Conservation (phyloP, 176 grass and related monocot species). For the Urochloa ruziziensis region DNA sequence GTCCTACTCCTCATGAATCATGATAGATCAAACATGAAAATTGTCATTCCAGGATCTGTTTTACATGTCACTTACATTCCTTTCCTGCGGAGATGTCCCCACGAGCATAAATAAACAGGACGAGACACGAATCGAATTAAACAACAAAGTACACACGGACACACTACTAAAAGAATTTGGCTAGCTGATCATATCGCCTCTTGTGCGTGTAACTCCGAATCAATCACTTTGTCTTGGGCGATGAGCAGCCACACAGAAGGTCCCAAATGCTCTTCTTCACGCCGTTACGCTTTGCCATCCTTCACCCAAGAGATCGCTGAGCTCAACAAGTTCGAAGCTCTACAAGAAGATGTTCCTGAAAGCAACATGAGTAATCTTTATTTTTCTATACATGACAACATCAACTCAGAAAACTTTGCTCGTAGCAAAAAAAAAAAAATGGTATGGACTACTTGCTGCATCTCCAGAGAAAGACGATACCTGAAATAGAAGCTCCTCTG, state of each 20-base stretch:
- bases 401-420: background rate
- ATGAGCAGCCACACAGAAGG: constrained; percentile 18
- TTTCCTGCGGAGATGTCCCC: too few species aligned
- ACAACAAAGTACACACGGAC: too few species aligned
- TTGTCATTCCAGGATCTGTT: too few species aligned
- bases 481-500: background rate
- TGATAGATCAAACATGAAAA: too few species aligned
- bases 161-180: constrained; percentile 3
- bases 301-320: background rate
- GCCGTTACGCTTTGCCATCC: constrained; percentile 22
- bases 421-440: too few species aligned
- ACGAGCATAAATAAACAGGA: too few species aligned
- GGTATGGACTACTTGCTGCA: background rate
- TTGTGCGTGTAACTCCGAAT: background rate
- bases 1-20: too few species aligned
- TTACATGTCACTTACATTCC: too few species aligned
- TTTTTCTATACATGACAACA: too few species aligned
- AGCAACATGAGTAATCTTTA: too few species aligned
- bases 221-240: background rate
- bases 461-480: background rate
- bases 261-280: constrained; percentile 52
- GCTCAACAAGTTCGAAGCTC: background rate
- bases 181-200: background rate
- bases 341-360: background rate
- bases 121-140: too few species aligned